Conservation (phyloP, 1,284 basidiomycete genomes). For the Vanrija pseudolonga region DNA sequence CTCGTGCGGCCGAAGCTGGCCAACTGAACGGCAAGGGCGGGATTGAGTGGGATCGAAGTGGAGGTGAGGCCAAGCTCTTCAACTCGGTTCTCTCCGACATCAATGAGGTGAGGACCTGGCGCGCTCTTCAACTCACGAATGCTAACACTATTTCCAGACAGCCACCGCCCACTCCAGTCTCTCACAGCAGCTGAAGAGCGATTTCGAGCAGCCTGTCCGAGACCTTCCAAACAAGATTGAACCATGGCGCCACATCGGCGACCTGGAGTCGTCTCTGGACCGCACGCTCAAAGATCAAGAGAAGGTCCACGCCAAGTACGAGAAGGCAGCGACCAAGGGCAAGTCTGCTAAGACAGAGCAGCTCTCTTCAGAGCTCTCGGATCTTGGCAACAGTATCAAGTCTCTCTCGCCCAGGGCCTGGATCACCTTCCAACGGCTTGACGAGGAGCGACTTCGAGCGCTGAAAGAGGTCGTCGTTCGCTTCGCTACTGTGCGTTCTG, state of each 20-base stretch:
- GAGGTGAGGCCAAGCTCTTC: slow-evolving; percentile 41
- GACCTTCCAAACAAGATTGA: slow-evolving; percentile 42
- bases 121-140: neutral
- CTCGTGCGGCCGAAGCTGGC: slow-evolving; percentile 42
- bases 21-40: slow-evolving; percentile 32
- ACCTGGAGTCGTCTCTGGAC: slow-evolving; percentile 44
- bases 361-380: slow-evolving; percentile 28
- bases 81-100: slow-evolving; percentile 42
- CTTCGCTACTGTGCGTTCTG: slow-evolving; percentile 45
- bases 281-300: slow-evolving; percentile 47
- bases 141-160: slow-evolving; percentile 25
- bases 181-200: slow-evolving; percentile 30
- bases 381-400: slow-evolving; percentile 24
- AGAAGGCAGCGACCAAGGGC: slow-evolving; percentile 44
- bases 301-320: slow-evolving; percentile 39
- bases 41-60: slow-evolving; percentile 35
- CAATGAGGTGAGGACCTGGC: slow-evolving; percentile 34
- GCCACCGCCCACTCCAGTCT: slow-evolving; percentile 41
- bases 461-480: slow-evolving; percentile 48
- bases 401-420: slow-evolving; percentile 43
- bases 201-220: slow-evolving; percentile 42
- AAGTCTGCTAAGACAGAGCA: slow-evolving; percentile 37
- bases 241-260: slow-evolving; percentile 38
- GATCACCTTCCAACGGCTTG: slow-evolving; percentile 44
- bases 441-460: slow-evolving; percentile 39